These are phyloP conservation scores for Tetracentron sinense DNA, from an alignment of 164 flowering plant genomes.

Conservation along the genomic window DNA sequence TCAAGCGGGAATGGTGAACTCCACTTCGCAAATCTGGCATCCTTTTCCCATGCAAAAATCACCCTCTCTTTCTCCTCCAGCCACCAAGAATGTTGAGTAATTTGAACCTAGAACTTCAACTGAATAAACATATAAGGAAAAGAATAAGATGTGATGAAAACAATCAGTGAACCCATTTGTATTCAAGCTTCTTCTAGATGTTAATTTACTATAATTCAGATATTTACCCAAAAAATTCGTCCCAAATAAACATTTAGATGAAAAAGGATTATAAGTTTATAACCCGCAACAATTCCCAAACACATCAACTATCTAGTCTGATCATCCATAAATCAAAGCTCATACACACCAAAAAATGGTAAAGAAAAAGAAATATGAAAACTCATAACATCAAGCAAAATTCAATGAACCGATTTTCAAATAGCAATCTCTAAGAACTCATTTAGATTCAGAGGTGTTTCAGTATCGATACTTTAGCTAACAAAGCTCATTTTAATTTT, in stretches of 20 bases:
- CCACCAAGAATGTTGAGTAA: constrained; percentile 2
- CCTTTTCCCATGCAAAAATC: constrained; percentile 30
- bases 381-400: not conserved
- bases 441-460: not conserved
- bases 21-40: constrained; percentile 46
- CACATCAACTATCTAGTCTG: not conserved
- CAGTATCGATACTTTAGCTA: not conserved
- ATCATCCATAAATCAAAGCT: not conserved
- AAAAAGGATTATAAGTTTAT: not conserved
- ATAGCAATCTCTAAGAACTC: not conserved
- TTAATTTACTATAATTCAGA: not conserved
- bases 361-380: no score
- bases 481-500: not conserved
- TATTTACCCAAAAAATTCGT: not conserved
- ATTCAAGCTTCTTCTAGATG: not conserved
- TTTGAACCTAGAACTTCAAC: not conserved
- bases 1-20: constrained; percentile 27
- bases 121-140: constrained; percentile 5
- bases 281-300: not conserved
- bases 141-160: not conserved
- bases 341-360: not conserved
- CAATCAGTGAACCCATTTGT: not conserved
- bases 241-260: not conserved
- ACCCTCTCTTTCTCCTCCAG: constrained; percentile 10
- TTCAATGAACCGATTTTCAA: no score